Evolutionary conservation across 2,329 filamentous ascomycete species (phyloP).

Genomic region (Fonsecaea erecta): DNA sequence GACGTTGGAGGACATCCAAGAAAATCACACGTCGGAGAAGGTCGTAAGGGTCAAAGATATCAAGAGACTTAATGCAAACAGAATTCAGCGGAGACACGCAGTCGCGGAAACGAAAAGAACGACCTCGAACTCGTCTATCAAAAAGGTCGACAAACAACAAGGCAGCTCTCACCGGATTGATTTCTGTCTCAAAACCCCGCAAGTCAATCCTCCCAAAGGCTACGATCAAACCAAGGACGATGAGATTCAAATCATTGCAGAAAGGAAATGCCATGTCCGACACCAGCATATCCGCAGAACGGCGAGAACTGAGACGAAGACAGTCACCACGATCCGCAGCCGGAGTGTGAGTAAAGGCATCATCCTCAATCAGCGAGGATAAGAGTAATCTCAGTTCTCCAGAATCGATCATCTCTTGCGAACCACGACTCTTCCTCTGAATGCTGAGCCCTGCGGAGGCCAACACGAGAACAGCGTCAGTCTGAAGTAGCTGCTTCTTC

Average conservation of each 20-base stretch:
- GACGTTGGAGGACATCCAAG: neutral
- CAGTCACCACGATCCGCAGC: conserved; percentile 15
- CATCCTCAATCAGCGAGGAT: neutral
- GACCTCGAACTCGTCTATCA: neutral
- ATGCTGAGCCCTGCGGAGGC: no score
- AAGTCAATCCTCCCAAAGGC: neutral
- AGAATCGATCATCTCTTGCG: neutral
- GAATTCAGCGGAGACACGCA: neutral
- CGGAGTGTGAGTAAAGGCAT: conserved; percentile 19
- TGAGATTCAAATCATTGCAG: conserved; percentile 14
- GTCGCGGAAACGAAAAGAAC: neutral
- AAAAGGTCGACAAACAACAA: neutral
- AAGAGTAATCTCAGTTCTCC: neutral
- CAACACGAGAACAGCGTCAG: no score
- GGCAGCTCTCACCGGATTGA: neutral
- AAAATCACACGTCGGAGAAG: neutral
- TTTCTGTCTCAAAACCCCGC: neutral
- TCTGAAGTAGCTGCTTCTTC: neutral
- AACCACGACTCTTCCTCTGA: neutral
- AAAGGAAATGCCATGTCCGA: neutral
- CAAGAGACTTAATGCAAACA: neutral
- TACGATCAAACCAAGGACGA: neutral
- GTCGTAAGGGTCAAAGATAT: neutral
- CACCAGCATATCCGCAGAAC: neutral
- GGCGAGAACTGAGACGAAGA: neutral